Percentiles rank a stretch among this genome's conserved stretches.
Evolutionary conservation across 108 stramenopile species (phyloP).

Genomic region (Cyclotella kingstonii): DNA sequence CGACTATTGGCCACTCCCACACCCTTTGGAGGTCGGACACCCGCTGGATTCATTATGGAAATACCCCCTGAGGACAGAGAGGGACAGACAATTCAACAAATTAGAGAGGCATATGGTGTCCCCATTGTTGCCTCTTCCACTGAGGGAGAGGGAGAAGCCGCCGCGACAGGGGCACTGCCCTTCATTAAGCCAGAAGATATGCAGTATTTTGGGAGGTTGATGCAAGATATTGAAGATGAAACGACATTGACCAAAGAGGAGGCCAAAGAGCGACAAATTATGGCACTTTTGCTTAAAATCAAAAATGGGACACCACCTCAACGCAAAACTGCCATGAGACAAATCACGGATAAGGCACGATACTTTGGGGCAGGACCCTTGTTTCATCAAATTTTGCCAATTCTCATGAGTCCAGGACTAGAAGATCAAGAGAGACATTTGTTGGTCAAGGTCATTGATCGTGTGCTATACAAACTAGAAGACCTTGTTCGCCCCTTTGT

Average conservation of each 20-base stretch:
- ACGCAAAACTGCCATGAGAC: constrained; percentile 98
- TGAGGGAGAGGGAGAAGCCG: constrained; percentile 46
- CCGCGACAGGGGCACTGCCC: constrained; percentile 67
- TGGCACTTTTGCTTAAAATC: constrained; percentile 93
- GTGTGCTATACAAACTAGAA: constrained; percentile 95
- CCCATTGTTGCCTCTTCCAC: constrained; percentile 67
- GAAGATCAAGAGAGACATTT: constrained; percentile 99
- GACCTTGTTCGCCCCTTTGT: constrained; percentile 97
- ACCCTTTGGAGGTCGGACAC: constrained; percentile 67
- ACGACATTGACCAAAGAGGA: constrained; percentile 75
- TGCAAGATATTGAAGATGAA: constrained; percentile 85
- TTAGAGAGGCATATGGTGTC: constrained; percentile 92
- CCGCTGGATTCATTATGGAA: constrained; percentile 91
- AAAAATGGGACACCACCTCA: constrained; percentile 98
- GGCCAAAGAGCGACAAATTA: constrained; percentile 83
- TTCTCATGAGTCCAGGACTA: constrained; percentile 96
- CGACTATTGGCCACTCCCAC: constrained; percentile 92
- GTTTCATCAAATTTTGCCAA: constrained; percentile 96
- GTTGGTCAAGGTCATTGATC: constrained; percentile 99
- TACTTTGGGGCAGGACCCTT: constrained; percentile 95
- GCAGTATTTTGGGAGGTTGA: constrained; percentile 97
- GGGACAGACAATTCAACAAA: constrained; percentile 67
- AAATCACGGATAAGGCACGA: constrained; percentile 95
- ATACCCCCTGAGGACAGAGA: constrained; percentile 88
- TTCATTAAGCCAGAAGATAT: constrained; percentile 98